These are phyloP conservation scores for Incumbomyces delicatus DNA, from an alignment of 2,329 filamentous ascomycete genomes.

Conservation along the genomic window DNA sequence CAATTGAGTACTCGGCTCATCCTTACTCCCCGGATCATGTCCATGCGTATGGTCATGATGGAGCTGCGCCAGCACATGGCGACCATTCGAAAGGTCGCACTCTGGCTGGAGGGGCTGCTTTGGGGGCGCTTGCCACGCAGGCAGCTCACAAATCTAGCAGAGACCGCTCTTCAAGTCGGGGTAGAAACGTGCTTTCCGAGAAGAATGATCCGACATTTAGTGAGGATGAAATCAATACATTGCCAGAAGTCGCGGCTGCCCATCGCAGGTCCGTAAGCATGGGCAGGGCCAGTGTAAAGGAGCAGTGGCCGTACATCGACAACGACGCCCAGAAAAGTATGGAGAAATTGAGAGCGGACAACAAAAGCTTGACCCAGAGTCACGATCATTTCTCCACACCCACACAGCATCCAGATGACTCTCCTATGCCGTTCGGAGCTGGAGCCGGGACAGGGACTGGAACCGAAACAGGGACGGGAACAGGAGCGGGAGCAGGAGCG, in stretches of 20 bases:
- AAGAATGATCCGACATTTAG: not conserved
- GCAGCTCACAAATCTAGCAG: constrained; percentile 9
- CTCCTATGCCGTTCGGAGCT: not conserved
- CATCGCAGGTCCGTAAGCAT: constrained; percentile 3
- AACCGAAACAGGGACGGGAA: too few relatives aligned
- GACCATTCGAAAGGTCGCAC: constrained; percentile 1
- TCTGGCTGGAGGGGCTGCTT: constrained; percentile 13
- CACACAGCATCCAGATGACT: not conserved
- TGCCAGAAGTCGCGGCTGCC: not conserved
- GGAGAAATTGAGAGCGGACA: not conserved
- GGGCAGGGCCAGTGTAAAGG: constrained; percentile 9
- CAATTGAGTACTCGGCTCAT: constrained; percentile 1
- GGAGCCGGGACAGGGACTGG: too few relatives aligned
- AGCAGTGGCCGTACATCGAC: constrained; percentile 14
- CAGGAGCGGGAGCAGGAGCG: too few relatives aligned
- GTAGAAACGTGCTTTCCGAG: not conserved
- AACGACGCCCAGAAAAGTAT: not conserved
- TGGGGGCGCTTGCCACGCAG: constrained; percentile 9
- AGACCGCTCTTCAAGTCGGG: constrained; percentile 6
- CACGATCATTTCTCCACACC: constrained; percentile 2
- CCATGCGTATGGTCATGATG: not conserved
- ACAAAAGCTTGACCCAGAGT: not conserved
- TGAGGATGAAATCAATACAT: not conserved
- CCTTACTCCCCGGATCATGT: constrained; percentile 4
- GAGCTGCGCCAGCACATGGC: not conserved